These are phyloP conservation scores for Meripilus lineatus DNA, from an alignment of 1,284 basidiomycete species.

Conservation along the genomic window DNA sequence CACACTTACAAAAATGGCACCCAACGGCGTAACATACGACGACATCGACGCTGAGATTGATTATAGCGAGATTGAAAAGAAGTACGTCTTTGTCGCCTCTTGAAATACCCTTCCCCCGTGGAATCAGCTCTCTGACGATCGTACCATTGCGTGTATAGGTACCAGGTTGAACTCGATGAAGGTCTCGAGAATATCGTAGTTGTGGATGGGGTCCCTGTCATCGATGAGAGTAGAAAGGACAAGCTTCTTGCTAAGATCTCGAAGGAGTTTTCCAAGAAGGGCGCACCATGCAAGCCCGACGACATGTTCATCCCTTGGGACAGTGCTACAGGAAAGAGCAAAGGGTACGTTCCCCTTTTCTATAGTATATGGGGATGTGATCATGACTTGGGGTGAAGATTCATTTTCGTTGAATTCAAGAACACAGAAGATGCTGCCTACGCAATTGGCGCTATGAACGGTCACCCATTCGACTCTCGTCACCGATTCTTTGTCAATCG, in stretches of 20 bases:
- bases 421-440: constrained; percentile 78
- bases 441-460: constrained; percentile 80
- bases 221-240: constrained; percentile 79
- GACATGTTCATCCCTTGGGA: constrained; percentile 86
- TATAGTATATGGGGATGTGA: not conserved
- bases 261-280: constrained; percentile 80
- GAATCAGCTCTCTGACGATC: not conserved
- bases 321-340: constrained; percentile 72
- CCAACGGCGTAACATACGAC: constrained; percentile 28
- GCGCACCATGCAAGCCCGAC: constrained; percentile 70
- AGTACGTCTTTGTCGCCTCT: constrained; percentile 44
- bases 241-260: constrained; percentile 75
- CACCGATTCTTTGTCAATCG: constrained; percentile 90
- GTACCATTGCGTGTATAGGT: constrained; percentile 41
- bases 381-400: constrained; percentile 59
- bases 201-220: constrained; percentile 82
- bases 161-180: constrained; percentile 75
- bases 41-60: constrained; percentile 73
- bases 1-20: too few species aligned
- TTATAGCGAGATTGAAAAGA: constrained; percentile 91
- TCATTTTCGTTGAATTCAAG: constrained; percentile 87
- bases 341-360: constrained; percentile 57
- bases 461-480: constrained; percentile 87
- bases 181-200: constrained; percentile 85
- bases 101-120: not conserved